Evolutionary conservation across 2,329 filamentous ascomycete species (phyloP).

Genomic region (Ceratocystis huliohia): DNA sequence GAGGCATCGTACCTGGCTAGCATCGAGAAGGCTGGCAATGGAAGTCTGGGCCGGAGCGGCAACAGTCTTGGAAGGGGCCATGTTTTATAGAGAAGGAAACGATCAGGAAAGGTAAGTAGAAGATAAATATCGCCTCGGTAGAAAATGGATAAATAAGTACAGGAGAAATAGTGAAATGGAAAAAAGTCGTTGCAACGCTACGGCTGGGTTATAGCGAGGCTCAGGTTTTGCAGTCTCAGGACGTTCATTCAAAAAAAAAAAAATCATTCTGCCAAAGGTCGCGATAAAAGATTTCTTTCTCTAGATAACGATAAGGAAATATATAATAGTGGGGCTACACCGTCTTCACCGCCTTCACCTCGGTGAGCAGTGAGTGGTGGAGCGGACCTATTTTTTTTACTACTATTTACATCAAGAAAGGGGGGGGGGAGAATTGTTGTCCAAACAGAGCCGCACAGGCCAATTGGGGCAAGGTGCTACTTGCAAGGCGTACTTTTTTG

Average conservation of each 20-base stretch:
- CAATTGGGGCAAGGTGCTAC: neutral
- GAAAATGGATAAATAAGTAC: neutral
- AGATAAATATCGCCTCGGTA: neutral
- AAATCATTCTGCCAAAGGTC: slow-evolving; percentile 16
- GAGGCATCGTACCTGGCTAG: slow-evolving; percentile 13
- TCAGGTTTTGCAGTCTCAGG: neutral
- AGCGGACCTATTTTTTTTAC: neutral
- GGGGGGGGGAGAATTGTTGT: neutral
- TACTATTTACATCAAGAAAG: neutral
- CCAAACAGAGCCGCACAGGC: neutral
- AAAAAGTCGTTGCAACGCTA: neutral
- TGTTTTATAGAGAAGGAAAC: slow-evolving; percentile 3
- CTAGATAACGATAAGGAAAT: slow-evolving; percentile 19
- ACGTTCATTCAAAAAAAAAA: slow-evolving; percentile 9
- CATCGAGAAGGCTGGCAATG: slow-evolving; percentile 9
- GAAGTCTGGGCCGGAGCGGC: slow-evolving; percentile 15
- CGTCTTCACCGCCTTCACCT: slow-evolving; percentile 7
- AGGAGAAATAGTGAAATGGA: slow-evolving; percentile 3
- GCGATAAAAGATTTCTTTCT: slow-evolving; percentile 21
- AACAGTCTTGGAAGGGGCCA: slow-evolving; percentile 18
- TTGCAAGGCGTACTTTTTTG: neutral
- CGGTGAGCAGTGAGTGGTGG: slow-evolving; percentile 6
- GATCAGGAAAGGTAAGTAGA: slow-evolving; percentile 3
- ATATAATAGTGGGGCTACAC: slow-evolving; percentile 9
- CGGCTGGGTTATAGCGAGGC: neutral